phyloP scores from a whole-genome alignment of 176 grass and related monocot genomes.

The Coix lacrymajobi region DNA sequence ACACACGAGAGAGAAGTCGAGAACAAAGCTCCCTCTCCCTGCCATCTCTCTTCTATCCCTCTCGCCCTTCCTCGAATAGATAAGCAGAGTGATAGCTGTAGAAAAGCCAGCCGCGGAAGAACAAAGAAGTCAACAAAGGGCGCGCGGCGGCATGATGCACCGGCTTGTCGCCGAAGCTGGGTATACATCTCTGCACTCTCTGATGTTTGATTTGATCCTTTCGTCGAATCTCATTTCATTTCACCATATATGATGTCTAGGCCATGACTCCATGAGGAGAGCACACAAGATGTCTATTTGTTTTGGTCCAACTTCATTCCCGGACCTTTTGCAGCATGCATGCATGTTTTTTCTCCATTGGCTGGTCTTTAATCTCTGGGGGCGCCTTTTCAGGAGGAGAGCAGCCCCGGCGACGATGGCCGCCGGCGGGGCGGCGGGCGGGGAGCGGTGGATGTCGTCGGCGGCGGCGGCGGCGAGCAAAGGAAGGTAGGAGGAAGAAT shows the following conservation, averaged over 20 bases:
- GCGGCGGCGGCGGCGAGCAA: background rate
- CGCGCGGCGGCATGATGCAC: constrained; percentile 29
- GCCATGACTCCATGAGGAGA: background rate
- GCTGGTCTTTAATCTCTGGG: background rate
- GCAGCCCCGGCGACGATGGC: background rate
- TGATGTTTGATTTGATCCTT: background rate
- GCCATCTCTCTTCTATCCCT: background rate
- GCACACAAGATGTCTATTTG: background rate
- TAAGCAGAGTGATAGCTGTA: background rate
- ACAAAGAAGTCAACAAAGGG: background rate
- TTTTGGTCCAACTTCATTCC: background rate
- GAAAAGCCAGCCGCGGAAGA: background rate
- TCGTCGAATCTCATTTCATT: background rate
- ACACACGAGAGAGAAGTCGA: background rate
- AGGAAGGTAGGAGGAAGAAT: constrained; percentile 40
- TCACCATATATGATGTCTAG: too few species aligned
- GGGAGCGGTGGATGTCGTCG: constrained; percentile 24
- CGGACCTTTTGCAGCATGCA: too few species aligned
- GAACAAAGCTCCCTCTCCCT: background rate
- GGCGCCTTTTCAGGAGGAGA: background rate
- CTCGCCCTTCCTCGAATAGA: background rate
- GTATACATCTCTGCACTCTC: background rate
- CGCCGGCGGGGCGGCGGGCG: background rate
- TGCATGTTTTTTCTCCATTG: background rate
- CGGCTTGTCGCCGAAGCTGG: constrained; percentile 16